These are phyloP conservation scores for Farysia itapuensis DNA, from an alignment of 1,284 basidiomycete genomes.

Conservation along the genomic window DNA sequence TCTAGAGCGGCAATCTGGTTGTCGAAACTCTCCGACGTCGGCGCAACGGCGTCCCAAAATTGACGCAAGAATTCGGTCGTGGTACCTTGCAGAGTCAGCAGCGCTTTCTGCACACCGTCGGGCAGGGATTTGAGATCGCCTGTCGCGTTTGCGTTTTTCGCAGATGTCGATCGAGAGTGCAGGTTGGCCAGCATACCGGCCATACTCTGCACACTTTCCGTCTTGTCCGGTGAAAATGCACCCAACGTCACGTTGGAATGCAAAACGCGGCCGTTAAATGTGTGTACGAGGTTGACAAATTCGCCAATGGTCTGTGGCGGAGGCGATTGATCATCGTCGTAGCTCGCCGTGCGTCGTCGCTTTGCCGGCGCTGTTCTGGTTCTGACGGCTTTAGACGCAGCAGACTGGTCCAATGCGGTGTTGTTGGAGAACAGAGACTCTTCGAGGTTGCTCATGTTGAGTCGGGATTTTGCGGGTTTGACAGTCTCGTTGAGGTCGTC, in stretches of 20 bases:
- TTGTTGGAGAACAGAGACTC: slow-evolving; percentile 6
- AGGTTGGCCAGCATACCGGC: slow-evolving; percentile 12
- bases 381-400: neutral
- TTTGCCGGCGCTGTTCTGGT: too few species aligned
- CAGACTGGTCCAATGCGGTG: neutral
- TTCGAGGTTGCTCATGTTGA: slow-evolving; percentile 68
- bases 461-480: slow-evolving; percentile 69
- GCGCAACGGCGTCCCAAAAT: slow-evolving; percentile 88
- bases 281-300: slow-evolving; percentile 7
- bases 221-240: slow-evolving; percentile 1
- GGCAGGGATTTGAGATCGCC: slow-evolving; percentile 68
- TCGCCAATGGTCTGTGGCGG: slow-evolving; percentile 1
- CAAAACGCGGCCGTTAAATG: slow-evolving; percentile 6
- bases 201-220: slow-evolving; percentile 3
- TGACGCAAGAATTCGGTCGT: slow-evolving; percentile 94
- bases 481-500: slow-evolving; percentile 78
- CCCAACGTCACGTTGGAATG: slow-evolving; percentile 1
- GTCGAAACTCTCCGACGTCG: slow-evolving; percentile 61
- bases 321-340: neutral
- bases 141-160: neutral
- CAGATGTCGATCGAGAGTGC: slow-evolving; percentile 6
- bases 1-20: too few species aligned
- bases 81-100: slow-evolving; percentile 85
- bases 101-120: slow-evolving; percentile 73
- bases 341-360: too few species aligned